phyloP scores from a whole-genome alignment of 1,139 yeast species.

The Yamadazyma conglobata region DNA sequence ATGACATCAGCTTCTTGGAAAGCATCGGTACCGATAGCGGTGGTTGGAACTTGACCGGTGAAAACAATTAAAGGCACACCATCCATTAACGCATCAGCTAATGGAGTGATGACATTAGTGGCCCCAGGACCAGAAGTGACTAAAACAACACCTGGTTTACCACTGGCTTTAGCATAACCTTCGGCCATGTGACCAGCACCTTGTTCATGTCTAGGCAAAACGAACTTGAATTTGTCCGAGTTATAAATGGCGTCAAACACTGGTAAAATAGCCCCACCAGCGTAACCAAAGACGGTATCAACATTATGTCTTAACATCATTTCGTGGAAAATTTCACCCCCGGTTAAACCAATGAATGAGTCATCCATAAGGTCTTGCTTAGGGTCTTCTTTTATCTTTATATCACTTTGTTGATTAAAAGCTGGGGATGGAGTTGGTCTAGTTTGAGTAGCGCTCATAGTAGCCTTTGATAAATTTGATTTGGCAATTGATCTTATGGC shows the following conservation, averaged over 20 bases:
- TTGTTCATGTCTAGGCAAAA: slow-evolving; percentile 95
- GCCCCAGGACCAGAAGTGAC: slow-evolving; percentile 99
- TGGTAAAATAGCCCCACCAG: slow-evolving; percentile 98
- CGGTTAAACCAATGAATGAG: slow-evolving; percentile 89
- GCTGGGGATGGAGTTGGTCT: slow-evolving; percentile 42
- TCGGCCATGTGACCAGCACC: slow-evolving; percentile 99
- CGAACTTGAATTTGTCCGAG: slow-evolving; percentile 83
- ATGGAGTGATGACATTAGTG: slow-evolving; percentile 92
- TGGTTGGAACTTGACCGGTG: slow-evolving; percentile 95
- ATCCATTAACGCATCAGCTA: slow-evolving; percentile 96
- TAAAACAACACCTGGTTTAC: slow-evolving; percentile 97
- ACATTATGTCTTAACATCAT: slow-evolving; percentile 97
- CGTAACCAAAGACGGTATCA: slow-evolving; percentile 91
- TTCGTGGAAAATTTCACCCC: slow-evolving; percentile 97
- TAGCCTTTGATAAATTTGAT: slow-evolving; percentile 31
- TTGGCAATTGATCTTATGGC: slow-evolving; percentile 30
- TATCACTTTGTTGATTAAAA: slow-evolving; percentile 25
- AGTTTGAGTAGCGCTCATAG: slow-evolving; percentile 25
- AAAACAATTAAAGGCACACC: slow-evolving; percentile 98
- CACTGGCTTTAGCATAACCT: slow-evolving; percentile 93
- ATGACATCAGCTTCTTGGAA: slow-evolving; percentile 98
- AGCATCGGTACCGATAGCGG: slow-evolving; percentile 96
- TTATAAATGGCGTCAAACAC: slow-evolving; percentile 96
- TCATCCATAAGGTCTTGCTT: slow-evolving; percentile 54
- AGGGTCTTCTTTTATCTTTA: slow-evolving; percentile 14